A percentile compares a stretch with the other conserved stretches of the same genome.
Evolutionary conservation across 768 basidiomycete species (phyloP).

Genomic region (Pisolithus albus): DNA sequence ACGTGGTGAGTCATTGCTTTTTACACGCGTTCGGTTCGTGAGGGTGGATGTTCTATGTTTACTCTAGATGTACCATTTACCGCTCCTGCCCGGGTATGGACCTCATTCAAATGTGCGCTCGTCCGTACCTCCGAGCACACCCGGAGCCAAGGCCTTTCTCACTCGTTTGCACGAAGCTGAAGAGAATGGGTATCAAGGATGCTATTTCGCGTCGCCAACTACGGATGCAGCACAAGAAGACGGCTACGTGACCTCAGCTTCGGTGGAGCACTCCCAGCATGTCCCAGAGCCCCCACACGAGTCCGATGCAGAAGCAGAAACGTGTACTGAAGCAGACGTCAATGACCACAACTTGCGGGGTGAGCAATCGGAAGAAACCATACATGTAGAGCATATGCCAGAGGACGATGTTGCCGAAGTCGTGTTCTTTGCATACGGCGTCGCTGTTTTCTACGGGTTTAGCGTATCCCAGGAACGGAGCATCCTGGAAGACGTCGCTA

Average conservation of each 20-base stretch:
- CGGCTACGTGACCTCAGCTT: constrained; percentile 56
- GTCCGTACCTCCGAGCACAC: constrained; percentile 51
- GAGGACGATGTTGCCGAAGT: constrained; percentile 63
- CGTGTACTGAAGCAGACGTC: constrained; percentile 1
- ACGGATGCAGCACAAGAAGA: constrained; percentile 29
- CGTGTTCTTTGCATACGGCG: constrained; percentile 82
- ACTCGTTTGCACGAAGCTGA: constrained; percentile 79
- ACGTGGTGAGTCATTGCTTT: constrained; percentile 57
- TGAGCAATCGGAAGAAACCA: constrained; percentile 1
- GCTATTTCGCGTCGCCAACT: constrained; percentile 53
- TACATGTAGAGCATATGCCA: constrained; percentile 5
- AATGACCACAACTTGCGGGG: constrained; percentile 13
- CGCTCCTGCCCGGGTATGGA: constrained; percentile 86
- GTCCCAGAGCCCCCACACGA: constrained; percentile 5
- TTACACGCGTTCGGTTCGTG: neutral
- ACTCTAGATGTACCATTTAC: constrained; percentile 80
- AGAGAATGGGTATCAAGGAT: constrained; percentile 82
- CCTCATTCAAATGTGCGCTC: constrained; percentile 82
- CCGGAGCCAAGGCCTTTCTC: constrained; percentile 49
- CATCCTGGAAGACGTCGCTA: constrained; percentile 77
- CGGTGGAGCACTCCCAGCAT: constrained; percentile 33
- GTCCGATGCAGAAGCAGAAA: constrained; percentile 7
- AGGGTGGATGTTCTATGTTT: too few species aligned
- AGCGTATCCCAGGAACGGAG: constrained; percentile 70
- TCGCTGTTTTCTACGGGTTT: constrained; percentile 88